Percentiles rank a stretch among this genome's conserved stretches.
Conservation (phyloP, 805 yeast species). For the Jamesozyma lodderae region DNA sequence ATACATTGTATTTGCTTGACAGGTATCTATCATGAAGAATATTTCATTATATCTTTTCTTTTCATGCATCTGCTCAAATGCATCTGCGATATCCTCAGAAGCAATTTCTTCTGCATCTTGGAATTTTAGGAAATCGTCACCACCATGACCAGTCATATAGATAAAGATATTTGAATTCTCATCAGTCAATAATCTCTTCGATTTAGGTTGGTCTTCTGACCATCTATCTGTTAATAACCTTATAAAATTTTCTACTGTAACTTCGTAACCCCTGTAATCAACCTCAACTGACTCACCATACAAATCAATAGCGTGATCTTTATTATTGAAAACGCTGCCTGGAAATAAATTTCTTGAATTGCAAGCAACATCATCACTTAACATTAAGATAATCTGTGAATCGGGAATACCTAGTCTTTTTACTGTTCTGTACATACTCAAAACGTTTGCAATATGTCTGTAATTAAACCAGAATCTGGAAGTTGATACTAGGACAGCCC, state of each 20-base stretch:
- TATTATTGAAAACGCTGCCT: conserved; percentile 90
- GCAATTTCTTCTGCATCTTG: conserved; percentile 98
- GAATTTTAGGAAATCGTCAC: conserved; percentile 91
- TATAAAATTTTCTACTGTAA: conserved; percentile 94
- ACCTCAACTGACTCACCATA: conserved; percentile 94
- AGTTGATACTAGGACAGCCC: conserved; percentile 89
- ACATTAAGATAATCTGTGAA: conserved; percentile 91
- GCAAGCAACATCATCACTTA: conserved; percentile 95
- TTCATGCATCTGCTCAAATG: conserved; percentile 94
- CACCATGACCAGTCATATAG: conserved; percentile 98
- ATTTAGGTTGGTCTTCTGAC: conserved; percentile 89
- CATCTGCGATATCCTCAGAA: conserved; percentile 92
- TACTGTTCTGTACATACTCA: conserved; percentile 91
- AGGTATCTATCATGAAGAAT: conserved; percentile 95
- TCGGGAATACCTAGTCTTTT: conserved; percentile 96
- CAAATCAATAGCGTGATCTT: conserved; percentile 82
- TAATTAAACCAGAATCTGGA: conserved; percentile 98
- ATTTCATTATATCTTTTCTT: conserved; percentile 92
- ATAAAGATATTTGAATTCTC: conserved; percentile 90
- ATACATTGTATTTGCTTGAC: conserved; percentile 98
- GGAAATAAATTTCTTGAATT: conserved; percentile 94
- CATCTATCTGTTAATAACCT: conserved; percentile 89
- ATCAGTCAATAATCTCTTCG: conserved; percentile 84
- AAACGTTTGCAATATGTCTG: conserved; percentile 93
- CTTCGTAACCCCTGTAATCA: conserved; percentile 95